A percentile compares a stretch with the other conserved stretches of the same genome.
Conservation (phyloP, 2,329 filamentous ascomycete genomes). For the Trichoderma sp. region DNA sequence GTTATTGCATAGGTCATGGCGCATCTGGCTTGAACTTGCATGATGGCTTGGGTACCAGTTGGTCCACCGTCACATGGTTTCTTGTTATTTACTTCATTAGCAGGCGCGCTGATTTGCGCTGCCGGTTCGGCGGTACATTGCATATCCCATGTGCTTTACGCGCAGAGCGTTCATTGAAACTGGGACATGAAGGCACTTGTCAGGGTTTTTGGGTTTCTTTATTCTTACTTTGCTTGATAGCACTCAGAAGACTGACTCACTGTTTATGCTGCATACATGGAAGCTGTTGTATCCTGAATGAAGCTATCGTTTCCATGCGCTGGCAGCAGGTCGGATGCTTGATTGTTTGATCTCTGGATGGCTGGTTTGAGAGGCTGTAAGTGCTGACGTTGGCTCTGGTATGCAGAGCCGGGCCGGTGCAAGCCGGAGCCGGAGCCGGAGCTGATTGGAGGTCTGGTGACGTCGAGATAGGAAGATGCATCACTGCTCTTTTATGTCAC, state of each 20-base stretch:
- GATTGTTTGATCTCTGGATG: too few relatives aligned
- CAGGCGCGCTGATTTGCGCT: not conserved
- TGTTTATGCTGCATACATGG: not conserved
- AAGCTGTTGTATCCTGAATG: too few relatives aligned
- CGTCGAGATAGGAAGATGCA: not conserved
- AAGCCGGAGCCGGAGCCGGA: too few relatives aligned
- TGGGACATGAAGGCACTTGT: not conserved
- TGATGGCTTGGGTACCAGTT: not conserved
- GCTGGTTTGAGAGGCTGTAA: too few relatives aligned
- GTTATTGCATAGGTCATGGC: conserved; percentile 22
- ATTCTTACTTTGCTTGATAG: not conserved
- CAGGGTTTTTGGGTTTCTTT: not conserved
- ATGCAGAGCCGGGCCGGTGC: too few relatives aligned
- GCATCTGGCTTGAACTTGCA: conserved; percentile 15
- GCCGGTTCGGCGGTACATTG: not conserved
- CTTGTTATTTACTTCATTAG: not conserved
- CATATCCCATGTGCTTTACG: not conserved
- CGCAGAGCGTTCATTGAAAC: not conserved
- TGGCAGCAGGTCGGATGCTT: too few relatives aligned
- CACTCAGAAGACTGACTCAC: not conserved
- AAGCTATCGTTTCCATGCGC: too few relatives aligned
- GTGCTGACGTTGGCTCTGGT: too few relatives aligned
- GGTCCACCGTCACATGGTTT: not conserved
- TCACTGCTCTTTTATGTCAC: too few relatives aligned
- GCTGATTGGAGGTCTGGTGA: not conserved